Conservation (phyloP, 1,139 yeast genomes). For the Trichomonascaceae sp. region DNA sequence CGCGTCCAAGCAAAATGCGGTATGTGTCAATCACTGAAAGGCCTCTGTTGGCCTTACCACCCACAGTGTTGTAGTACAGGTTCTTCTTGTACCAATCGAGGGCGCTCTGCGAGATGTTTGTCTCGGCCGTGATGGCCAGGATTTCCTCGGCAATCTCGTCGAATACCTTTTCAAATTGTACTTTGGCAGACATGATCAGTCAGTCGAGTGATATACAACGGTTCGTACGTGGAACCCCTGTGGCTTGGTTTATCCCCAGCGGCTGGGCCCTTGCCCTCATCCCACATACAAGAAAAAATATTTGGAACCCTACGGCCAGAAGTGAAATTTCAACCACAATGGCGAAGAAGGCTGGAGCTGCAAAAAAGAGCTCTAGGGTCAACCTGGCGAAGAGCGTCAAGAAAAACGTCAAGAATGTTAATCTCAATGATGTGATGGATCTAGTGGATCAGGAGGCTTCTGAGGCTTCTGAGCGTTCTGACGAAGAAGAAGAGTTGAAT, state of each 20-base stretch:
- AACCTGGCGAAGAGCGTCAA: conserved; percentile 10
- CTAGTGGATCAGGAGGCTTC: conserved; percentile 5
- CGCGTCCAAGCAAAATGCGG: conserved; percentile 60
- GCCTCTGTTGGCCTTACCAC: conserved; percentile 96
- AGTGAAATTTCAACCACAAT: not conserved
- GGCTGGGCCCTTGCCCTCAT: not conserved
- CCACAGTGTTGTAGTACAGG: conserved; percentile 80
- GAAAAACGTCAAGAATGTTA: conserved; percentile 15
- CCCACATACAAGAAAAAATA: too few relatives aligned
- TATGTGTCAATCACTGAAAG: conserved; percentile 90
- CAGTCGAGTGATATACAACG: too few relatives aligned
- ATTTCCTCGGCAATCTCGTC: conserved; percentile 72
- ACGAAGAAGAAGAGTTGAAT: conserved; percentile 11
- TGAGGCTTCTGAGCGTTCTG: conserved; percentile 10
- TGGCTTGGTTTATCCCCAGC: not conserved
- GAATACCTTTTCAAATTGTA: conserved; percentile 60
- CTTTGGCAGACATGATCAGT: conserved; percentile 25
- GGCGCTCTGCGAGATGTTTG: conserved; percentile 82
- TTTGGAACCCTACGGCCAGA: too few relatives aligned
- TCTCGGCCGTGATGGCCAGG: conserved; percentile 43
- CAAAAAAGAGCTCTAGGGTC: too few relatives aligned
- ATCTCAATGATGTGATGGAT: conserved; percentile 5
- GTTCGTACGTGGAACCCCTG: not conserved
- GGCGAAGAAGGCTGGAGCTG: not conserved
- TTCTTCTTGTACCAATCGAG: conserved; percentile 70